These are phyloP conservation scores for Hymenoscyphus linearis DNA, from an alignment of 2,329 filamentous ascomycete genomes.

Conservation along the genomic window DNA sequence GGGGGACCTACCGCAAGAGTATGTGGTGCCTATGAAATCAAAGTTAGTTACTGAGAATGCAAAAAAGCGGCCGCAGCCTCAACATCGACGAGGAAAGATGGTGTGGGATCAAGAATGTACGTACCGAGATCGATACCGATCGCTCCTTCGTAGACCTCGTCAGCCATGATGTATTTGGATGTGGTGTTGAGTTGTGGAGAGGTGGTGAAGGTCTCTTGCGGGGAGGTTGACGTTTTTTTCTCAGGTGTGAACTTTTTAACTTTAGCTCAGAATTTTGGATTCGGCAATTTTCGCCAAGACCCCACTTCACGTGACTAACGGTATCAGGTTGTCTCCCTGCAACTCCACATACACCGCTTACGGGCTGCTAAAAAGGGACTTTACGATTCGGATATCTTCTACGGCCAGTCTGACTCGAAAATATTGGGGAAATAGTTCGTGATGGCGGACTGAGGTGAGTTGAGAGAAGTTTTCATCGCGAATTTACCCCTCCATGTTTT, in stretches of 20 bases:
- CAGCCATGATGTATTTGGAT: conserved; percentile 65
- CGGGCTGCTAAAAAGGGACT: background rate
- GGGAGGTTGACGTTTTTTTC: conserved; percentile 1
- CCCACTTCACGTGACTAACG: background rate
- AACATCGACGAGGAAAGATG: background rate
- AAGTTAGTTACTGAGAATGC: conserved; percentile 22
- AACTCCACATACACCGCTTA: background rate
- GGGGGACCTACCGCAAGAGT: conserved; percentile 64
- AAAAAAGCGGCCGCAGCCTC: background rate
- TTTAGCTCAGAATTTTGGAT: conserved; percentile 3
- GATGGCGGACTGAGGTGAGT: background rate
- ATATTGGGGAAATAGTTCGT: background rate
- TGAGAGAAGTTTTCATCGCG: background rate
- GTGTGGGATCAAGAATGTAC: conserved; percentile 32
- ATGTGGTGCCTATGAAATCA: conserved; percentile 75
- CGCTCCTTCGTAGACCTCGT: conserved; percentile 99
- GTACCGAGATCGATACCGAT: conserved; percentile 99
- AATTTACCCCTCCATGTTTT: background rate
- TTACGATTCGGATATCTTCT: background rate
- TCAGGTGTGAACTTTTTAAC: conserved; percentile 1
- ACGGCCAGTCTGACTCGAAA: background rate
- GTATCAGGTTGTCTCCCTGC: background rate
- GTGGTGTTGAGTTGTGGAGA: background rate
- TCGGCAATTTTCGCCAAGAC: background rate
- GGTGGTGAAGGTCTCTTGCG: background rate